These are phyloP conservation scores for Clarireedia monteithiana DNA, from an alignment of 2,329 filamentous ascomycete genomes.

Conservation along the genomic window DNA sequence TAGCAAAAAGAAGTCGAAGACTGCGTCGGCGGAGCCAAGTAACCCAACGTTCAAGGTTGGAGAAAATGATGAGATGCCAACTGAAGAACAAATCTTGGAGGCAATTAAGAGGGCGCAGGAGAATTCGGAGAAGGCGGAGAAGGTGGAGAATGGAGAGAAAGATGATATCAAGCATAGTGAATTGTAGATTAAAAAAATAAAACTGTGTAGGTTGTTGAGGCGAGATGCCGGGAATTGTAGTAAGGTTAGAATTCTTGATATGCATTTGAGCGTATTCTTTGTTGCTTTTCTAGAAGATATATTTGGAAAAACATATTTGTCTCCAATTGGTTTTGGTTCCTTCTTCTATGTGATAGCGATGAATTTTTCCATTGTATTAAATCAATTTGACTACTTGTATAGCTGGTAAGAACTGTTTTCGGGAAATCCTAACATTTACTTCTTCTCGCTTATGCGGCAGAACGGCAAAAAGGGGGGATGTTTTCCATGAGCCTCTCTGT, in stretches of 20 bases:
- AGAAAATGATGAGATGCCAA: constrained; percentile 37
- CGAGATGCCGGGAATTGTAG: not conserved
- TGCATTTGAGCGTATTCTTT: not conserved
- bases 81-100: constrained; percentile 43
- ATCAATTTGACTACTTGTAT: too few species aligned
- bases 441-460: too few species aligned
- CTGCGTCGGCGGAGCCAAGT: constrained; percentile 26
- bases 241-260: not conserved
- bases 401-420: too few species aligned
- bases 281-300: too few species aligned
- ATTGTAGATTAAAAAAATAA: constrained; percentile 12
- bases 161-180: constrained; percentile 16
- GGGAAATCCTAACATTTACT: too few species aligned
- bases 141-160: not conserved
- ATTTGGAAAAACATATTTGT: too few species aligned
- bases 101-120: constrained; percentile 39
- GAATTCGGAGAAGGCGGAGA: not conserved
- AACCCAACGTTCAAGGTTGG: constrained; percentile 31
- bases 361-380: too few species aligned
- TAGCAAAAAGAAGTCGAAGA: constrained; percentile 31
- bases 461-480: too few species aligned
- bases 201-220: not conserved
- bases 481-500: too few species aligned
- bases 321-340: too few species aligned
- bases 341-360: too few species aligned